Evolutionary conservation across 768 basidiomycete genomes (phyloP).

Genomic region (Coprinopsis sp.): DNA sequence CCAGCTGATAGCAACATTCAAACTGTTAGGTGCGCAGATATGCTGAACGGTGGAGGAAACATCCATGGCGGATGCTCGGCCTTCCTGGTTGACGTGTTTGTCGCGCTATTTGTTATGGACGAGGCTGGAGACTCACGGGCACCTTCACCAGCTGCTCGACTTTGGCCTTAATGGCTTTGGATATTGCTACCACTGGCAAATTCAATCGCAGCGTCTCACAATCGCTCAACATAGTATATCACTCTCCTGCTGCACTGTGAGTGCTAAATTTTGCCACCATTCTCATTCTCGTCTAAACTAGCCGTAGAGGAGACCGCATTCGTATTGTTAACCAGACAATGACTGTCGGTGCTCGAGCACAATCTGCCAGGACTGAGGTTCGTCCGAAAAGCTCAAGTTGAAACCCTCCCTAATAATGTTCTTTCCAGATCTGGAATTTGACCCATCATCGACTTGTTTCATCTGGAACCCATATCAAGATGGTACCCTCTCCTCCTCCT

Average conservation of each 20-base stretch:
- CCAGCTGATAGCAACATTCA: neutral
- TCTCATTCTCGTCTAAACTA: neutral
- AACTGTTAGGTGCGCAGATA: conserved; percentile 33
- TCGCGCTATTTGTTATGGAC: conserved; percentile 6
- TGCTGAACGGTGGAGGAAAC: conserved; percentile 45
- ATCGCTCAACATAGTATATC: conserved; percentile 48
- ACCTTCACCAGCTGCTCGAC: conserved; percentile 45
- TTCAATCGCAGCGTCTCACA: conserved; percentile 39
- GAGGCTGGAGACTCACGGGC: no score
- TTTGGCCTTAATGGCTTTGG: conserved; percentile 38
- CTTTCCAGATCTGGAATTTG: conserved; percentile 51
- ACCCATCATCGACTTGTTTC: conserved; percentile 48
- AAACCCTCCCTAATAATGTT: no score
- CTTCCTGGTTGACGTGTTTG: conserved; percentile 49
- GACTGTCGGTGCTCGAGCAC: conserved; percentile 40
- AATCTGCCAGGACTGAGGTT: conserved; percentile 50
- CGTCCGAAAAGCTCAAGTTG: no score
- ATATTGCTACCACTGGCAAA: conserved; percentile 20
- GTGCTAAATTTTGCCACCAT: conserved; percentile 12
- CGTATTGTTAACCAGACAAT: conserved; percentile 51
- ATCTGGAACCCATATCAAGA: conserved; percentile 49
- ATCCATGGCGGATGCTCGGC: conserved; percentile 56
- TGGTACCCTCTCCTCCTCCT: neutral
- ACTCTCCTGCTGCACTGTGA: conserved; percentile 50
- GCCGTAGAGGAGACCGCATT: conserved; percentile 44